These are phyloP conservation scores for Malus sieversii DNA, from an alignment of 306 rosid genomes.

Conservation along the genomic window DNA sequence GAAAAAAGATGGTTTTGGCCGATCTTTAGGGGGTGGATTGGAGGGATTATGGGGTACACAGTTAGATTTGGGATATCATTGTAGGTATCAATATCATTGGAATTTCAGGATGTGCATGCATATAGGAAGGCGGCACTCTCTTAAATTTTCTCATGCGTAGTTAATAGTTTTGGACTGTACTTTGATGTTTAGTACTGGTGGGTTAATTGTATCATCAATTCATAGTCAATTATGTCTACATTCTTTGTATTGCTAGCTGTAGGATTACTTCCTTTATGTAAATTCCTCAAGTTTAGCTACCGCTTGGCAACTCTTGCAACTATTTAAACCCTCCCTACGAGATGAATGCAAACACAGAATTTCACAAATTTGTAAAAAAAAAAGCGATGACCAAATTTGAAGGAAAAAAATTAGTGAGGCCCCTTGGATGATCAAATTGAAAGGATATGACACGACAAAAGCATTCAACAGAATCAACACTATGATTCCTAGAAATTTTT, in stretches of 20 bases:
- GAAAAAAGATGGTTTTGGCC: background rate
- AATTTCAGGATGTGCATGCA: background rate
- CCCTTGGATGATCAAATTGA: background rate
- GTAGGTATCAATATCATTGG: background rate
- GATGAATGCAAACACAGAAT: too few relatives aligned
- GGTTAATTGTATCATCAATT: too few relatives aligned
- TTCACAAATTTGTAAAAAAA: too few relatives aligned
- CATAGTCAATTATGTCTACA: too few relatives aligned
- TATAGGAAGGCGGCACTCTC: background rate
- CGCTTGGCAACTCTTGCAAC: too few relatives aligned
- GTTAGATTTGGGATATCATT: background rate
- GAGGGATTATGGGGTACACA: background rate
- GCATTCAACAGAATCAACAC: background rate
- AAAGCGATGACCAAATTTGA: background rate
- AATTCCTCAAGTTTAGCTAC: too few relatives aligned
- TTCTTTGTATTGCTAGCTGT: too few relatives aligned
- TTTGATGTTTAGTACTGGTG: background rate
- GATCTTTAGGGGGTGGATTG: background rate
- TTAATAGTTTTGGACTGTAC: background rate
- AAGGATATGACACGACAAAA: background rate
- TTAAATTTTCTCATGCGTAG: background rate
- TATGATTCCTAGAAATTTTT: background rate
- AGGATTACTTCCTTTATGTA: too few relatives aligned
- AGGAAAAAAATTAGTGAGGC: background rate
- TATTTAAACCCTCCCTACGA: too few relatives aligned